Base-by-base conservation (phyloP, 1,284 basidiomycete genomes). In the Takashimella tepidaria region DNA sequence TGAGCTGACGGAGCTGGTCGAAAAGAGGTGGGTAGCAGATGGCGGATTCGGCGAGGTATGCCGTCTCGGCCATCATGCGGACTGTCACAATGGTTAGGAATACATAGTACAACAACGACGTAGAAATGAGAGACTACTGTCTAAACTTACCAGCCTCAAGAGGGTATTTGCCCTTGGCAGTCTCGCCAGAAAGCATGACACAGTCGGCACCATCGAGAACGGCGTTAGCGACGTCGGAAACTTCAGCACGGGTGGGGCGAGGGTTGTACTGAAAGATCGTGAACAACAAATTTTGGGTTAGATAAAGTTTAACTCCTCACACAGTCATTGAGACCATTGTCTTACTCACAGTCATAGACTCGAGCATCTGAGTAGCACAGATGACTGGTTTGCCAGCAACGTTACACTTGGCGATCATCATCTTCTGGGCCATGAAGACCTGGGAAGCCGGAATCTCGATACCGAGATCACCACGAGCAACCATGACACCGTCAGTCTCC, bases 401-500 rank as follows among this genome's bases (percentile, higher is more conserved):
- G 81, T 95, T 96, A 80, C 92, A 96, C 80, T 97, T 97, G 60
- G 92, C 84, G 67, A 97, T 98, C 92, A 98, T 98, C 93, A 97
- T 97, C 81, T 98, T 98, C 76, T 98, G 93, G 21, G 93, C 93
- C 70, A 96, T 81, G 82, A 98, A 97, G 47, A 98, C 93, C 73
- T 97, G 93, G 69, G 87, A 89, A 45, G 93, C 92, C 23, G 96
- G 96, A 65, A 97, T 98, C 79, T 97, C 93, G 67, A 97, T 97
- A 78, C 93, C 93, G 51, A 98, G 82, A 75, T 97, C 93, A 77
- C 93, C 92, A 80, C 93, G 90, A 61, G 93, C 93, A 57, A 98
- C 92, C 93, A 97, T 97, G 69, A 98, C 92, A 80, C 92, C 92
- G 72, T 98, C 92, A 27, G 88, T 84, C 77, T 88, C 93, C 66